Base-by-base conservation (phyloP, 1,284 basidiomycete species). In the Ganoderma sinense region DNA sequence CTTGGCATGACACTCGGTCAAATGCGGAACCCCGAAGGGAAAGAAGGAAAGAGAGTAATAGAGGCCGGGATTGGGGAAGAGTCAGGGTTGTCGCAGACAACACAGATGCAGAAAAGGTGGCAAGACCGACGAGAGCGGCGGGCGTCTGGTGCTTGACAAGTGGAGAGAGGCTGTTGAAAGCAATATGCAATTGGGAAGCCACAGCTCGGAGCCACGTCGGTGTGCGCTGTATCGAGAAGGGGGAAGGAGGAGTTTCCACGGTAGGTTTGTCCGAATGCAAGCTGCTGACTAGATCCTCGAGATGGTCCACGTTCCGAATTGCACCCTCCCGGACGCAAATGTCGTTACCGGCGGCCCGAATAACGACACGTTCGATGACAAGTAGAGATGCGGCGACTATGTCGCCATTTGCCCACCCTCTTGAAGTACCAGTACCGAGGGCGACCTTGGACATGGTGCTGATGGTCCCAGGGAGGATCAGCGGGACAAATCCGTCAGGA, bases 391-490 rank as follows among this genome's bases (percentile, higher is more conserved):
- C 82, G 16, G 90, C 87, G 48, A 92, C 90, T 39, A 90, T 83
- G 23, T 93, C 86, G 66, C 90, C 86, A 81, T 88, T 86, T 73
- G 87, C 81, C 91, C 91, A 88, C 73, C 88, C 85, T 81, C 89
- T 87, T 26, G 86, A 83, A 20, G 81, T 64, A 0, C 75, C 74
- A 8, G 69, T 82, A 7, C 87, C 91, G 0, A 92, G 81, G 14
- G 91, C 86, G 20, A 93, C 79, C 74, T 91, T 94, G 51, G 87
- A 87, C 86, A 93, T 91, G 18, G 86, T 82, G 75, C 94, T 96
- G 63, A 94, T 86, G 18, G 93, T 85, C 1, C 96, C 96, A 0
- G 96, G 96, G 31, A 97, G 83, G 23, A 97, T 84, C 8, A 93
- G 89, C 2, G 94, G 90, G 31, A 89, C 79, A 13, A 94, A 84